Evolutionary conservation across 495 filamentous ascomycete genomes (phyloP), one percentile per base, ranked within the genome.

Genomic region (Geoglossum glabrum): DNA sequence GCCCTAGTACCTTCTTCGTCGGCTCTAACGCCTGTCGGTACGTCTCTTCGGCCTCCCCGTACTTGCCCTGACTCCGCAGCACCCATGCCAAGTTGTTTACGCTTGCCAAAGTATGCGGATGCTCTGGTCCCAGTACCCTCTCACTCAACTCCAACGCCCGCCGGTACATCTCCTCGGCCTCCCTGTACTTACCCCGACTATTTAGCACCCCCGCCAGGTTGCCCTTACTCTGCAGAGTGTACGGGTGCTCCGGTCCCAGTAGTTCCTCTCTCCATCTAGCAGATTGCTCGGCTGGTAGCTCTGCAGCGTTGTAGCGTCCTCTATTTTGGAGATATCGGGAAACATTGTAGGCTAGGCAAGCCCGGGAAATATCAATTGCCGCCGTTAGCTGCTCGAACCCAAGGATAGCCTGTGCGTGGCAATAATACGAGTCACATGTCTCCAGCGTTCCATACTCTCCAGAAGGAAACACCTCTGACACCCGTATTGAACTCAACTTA

Each of bases 391-490:
- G 54, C 6, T 5, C 19, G 31, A 55, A 57, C 19, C 13, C 13
- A 47, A 68, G 40, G 5, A 68, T 68, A 7, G 58, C 61, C 43
- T 66, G 57, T 19, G 63, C 69, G 55, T 77, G 74, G 1, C 70
- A 65, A 26, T 70, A 62, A 26, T 71, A 66, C 3, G 51, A 54
- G 31, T 62, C 59, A 58, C 73, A 76, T 26, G 56, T 59, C 10
- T 49, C 56, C 68, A 70, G 66, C 40, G 63, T 72, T 54, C 70
- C 60, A 57, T 60, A 64, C 0, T 59, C 47, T 27, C 67, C 66
- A 21, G 43, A 56, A n/a, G 72, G 74, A 58, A 71, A 72, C 5
- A 13, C 25, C 15, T 63, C 45, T 45, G 67, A 56, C 17, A 73
- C 46, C 15, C 63, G 40, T 13, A 67, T n/a, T 19, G 72, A 45